Base-by-base conservation (phyloP, 768 basidiomycete species). In the Polyporus arcularius region DNA sequence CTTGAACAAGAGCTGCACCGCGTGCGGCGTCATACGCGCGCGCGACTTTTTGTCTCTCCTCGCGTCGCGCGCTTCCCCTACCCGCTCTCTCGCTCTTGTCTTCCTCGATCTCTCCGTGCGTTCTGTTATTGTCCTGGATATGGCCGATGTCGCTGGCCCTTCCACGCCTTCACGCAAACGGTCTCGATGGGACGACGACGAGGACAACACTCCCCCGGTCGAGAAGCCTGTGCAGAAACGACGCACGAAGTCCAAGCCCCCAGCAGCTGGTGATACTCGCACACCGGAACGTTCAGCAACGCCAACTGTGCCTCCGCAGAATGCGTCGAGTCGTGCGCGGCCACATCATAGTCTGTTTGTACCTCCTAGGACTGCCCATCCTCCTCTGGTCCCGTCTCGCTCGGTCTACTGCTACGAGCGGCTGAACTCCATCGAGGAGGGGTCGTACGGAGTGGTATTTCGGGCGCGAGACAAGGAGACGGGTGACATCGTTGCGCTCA, bases 341-440 rank as follows among this genome's bases (percentile, higher is more conserved):
- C 65, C 68, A 7, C n/a, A 67, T 6, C 82, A 89, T 63, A 93
- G 92, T 65, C 65, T 79, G 38, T 90, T 85, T 72, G 92, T 88
- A 0, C 96, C 94, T 3, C 84, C 83, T 42, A 82, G 94, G 55
- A 87, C 83, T 4, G 75, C 77, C 1, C 91, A 98, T 72, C 95
- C 95, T 32, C 79, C 86, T 1, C 85, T 98, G 26, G 75, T 82
- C 42, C 86, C 96, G 1, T 96, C 96, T 28, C 89, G 96, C 26
- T 96, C 94, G 4, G 96, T 98, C 1, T 96, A 94, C 75, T 86
- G 83, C 67, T 98, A 98, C 72, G 96, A 98, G 67, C 81, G 92
- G 43, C 80, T 99, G 56, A 99, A 99, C 73, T 93, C 97, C 68
- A 99, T 99, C 68, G 97, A 98, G 75, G 97, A 99, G 76, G 97